Base-by-base conservation (phyloP, 2,329 filamentous ascomycete species). In the Herpotrichia juniperi region DNA sequence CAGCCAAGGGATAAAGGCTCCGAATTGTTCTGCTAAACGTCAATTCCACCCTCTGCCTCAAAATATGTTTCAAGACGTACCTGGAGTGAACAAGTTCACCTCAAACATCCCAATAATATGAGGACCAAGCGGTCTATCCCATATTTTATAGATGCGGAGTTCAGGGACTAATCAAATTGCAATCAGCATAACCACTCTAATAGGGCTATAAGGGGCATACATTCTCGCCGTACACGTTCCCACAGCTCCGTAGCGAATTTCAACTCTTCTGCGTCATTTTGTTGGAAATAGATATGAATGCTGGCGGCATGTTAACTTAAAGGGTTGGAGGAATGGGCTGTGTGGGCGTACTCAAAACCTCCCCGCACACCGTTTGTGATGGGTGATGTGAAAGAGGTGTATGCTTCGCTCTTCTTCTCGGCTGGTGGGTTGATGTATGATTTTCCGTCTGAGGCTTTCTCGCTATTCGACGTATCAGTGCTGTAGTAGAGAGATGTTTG, bases 61-160 rank as follows among this genome's bases (percentile, higher is more conserved):
- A 17, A 10, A 8, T 8, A 37, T 2, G 19, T n/a, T 17, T 28
- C 5, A 21, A 19, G 21, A 12, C 34, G 14, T 62, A 71, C 71
- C 70, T 0, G 92, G 93, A 0, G 87, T 91, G 71, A 93, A 91
- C 17, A 96, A 40, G 62, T 96, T 96, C 40, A 96, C 91, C 74
- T 97, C 93, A 64, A 96, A 96, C 91, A 96, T 96, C 46, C 87
- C 89, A 0, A 91, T 74, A 0, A 89, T 87, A 71, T 96, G 92
- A 0, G 92, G 92, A 0, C 92, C 93, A 24, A 96, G 74, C 0
- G 92, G 91, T 12, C 77, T 74, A 59, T 94, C 88, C 83, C 85
- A 96, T 59, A 96, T 78, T 12, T 74, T 79, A 71, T 96, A 96
- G 62, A 96, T 88, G 48, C 91, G 83, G 16, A 96, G 79, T 69